Conservation (phyloP, 1,284 basidiomycete species). For the Meira nashicola region DNA sequence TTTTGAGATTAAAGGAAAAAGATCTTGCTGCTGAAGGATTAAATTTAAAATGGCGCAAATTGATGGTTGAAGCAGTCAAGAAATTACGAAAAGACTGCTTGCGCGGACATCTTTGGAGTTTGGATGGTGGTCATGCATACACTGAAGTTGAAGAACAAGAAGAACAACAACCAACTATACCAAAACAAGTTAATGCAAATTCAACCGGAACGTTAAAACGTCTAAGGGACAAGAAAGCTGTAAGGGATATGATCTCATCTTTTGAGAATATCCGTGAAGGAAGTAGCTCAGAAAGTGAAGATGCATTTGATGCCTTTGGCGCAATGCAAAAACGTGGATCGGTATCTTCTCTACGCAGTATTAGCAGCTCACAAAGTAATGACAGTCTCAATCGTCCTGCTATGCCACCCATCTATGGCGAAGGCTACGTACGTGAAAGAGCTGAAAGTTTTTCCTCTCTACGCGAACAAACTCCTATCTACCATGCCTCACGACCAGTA, state of each 20-base stretch:
- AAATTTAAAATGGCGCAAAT: conserved; percentile 39
- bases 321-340: conserved; percentile 1
- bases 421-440: conserved; percentile 31
- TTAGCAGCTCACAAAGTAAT: background rate
- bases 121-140: conserved; percentile 27
- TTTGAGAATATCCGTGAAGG: conserved; percentile 29
- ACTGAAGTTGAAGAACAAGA: conserved; percentile 19
- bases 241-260: conserved; percentile 35
- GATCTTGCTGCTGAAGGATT: conserved; percentile 38
- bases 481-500: background rate
- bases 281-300: conserved; percentile 12
- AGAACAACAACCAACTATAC: background rate
- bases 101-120: conserved; percentile 40
- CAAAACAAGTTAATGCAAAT: conserved; percentile 2
- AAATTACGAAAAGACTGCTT: conserved; percentile 37
- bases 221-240: conserved; percentile 36
- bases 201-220: conserved; percentile 27
- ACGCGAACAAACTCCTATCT: conserved; percentile 11
- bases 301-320: conserved; percentile 19
- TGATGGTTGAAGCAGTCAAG: conserved; percentile 43
- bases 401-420: conserved; percentile 22
- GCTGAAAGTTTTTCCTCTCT: conserved; percentile 29
- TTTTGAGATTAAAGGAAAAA: conserved; percentile 37
- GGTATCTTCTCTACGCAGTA: conserved; percentile 6
- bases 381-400: conserved; percentile 11